Evolutionary conservation across 495 filamentous ascomycete species (phyloP).

Genomic region (Aspergillus avenaceus): DNA sequence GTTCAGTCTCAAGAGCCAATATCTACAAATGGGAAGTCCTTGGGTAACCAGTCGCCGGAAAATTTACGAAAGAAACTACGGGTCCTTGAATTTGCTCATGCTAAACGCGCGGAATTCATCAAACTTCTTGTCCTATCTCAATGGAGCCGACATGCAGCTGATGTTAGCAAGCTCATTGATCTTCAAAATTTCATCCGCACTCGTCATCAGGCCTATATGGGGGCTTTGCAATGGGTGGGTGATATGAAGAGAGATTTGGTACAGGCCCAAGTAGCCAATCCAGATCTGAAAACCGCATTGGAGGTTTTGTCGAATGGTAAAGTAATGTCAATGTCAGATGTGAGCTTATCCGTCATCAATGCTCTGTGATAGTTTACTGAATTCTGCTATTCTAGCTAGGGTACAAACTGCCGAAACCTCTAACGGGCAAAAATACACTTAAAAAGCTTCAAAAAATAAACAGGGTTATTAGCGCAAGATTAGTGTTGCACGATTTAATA

Average conservation of each 20-base stretch:
- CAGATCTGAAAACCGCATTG: conserved; percentile 85
- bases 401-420: conserved; percentile 70
- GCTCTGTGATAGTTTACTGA: conserved; percentile 18
- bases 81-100: conserved; percentile 67
- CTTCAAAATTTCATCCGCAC: conserved; percentile 65
- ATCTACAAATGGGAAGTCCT: conserved; percentile 46
- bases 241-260: conserved; percentile 65
- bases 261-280: conserved; percentile 67
- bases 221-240: conserved; percentile 56
- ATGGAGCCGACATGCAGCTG: conserved; percentile 76
- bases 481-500: conserved; percentile 71
- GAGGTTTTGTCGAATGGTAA: conserved; percentile 74
- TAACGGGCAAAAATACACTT: conserved; percentile 62
- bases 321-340: conserved; percentile 72
- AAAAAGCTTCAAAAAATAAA: conserved; percentile 75
- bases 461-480: conserved; percentile 70
- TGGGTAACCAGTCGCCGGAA: conserved; percentile 56
- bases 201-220: conserved; percentile 52
- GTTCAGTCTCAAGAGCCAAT: conserved; percentile 37
- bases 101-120: conserved; percentile 69
- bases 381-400: conserved; percentile 47
- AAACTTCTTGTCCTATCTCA: conserved; percentile 83
- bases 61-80: conserved; percentile 77
- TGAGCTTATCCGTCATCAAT: conserved; percentile 33
- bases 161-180: conserved; percentile 81